Conservation (phyloP, 139 green algal genomes). For the Mesostigma viride region DNA sequence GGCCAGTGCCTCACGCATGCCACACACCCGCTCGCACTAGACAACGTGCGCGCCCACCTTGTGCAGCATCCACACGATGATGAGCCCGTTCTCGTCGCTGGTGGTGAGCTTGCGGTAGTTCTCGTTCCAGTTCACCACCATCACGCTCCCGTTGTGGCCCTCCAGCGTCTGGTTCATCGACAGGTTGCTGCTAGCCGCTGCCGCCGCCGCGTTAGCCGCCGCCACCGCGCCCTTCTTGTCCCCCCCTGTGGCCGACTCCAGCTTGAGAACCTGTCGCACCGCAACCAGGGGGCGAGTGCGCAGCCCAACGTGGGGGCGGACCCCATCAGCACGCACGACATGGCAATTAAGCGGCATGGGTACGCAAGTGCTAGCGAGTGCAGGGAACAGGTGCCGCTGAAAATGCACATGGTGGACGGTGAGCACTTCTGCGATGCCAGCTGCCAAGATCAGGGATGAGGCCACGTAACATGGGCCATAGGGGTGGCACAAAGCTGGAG, state of each 20-base stretch:
- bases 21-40: too few relatives aligned
- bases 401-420: too few relatives aligned
- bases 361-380: background rate
- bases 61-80: conserved; percentile 77
- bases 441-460: too few relatives aligned
- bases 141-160: conserved; percentile 53
- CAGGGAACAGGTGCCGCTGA: too few relatives aligned
- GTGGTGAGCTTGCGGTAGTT: conserved; percentile 66
- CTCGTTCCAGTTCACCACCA: conserved; percentile 57
- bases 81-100: conserved; percentile 62
- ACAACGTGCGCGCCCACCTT: too few relatives aligned
- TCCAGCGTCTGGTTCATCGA: conserved; percentile 68
- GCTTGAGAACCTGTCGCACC: conserved; percentile 20
- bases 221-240: background rate
- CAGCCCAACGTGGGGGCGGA: background rate
- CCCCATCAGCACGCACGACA: too few relatives aligned
- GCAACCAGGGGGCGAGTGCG: background rate
- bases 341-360: too few relatives aligned
- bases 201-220: background rate
- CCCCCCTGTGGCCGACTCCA: conserved; percentile 8
- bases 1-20: too few relatives aligned
- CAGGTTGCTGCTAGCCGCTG: conserved; percentile 25
- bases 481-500: too few relatives aligned
- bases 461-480: too few relatives aligned
- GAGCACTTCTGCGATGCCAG: too few relatives aligned